phyloP scores from a whole-genome alignment of 768 basidiomycete genomes.

The Termitomyces sp. region DNA sequence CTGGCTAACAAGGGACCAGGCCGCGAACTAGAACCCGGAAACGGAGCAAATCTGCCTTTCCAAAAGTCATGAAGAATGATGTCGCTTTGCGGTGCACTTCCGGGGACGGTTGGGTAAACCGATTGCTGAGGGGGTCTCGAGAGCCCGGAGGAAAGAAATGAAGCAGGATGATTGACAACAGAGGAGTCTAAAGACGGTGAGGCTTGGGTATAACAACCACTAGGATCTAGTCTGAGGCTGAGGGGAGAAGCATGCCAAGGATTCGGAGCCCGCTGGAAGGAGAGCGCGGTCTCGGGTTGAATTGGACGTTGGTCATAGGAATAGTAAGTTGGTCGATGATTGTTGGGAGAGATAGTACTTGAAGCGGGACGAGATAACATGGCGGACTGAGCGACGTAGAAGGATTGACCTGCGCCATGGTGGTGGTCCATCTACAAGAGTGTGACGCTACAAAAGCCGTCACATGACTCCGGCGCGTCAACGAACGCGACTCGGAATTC shows the following conservation, averaged over 20 bases:
- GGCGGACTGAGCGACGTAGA: constrained; percentile 3
- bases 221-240: constrained; percentile 9
- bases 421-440: constrained; percentile 11
- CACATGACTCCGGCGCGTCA: background rate
- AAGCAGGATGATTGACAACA: background rate
- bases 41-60: constrained; percentile 36
- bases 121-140: background rate
- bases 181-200: background rate
- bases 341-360: background rate
- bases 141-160: background rate
- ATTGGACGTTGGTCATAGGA: background rate
- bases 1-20: constrained; percentile 25
- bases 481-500: too few species aligned
- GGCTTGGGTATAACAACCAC: constrained; percentile 12
- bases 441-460: background rate
- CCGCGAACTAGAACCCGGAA: constrained; percentile 32
- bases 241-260: background rate
- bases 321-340: background rate
- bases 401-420: constrained; percentile 1
- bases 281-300: background rate
- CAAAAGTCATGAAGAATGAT: constrained; percentile 29
- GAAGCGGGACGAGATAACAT: background rate
- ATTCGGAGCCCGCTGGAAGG: background rate
- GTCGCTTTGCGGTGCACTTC: background rate
- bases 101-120: background rate